Evolutionary conservation across 768 basidiomycete species (phyloP), one percentile per base, ranked within the genome.

Genomic region (Ramaria rubella): DNA sequence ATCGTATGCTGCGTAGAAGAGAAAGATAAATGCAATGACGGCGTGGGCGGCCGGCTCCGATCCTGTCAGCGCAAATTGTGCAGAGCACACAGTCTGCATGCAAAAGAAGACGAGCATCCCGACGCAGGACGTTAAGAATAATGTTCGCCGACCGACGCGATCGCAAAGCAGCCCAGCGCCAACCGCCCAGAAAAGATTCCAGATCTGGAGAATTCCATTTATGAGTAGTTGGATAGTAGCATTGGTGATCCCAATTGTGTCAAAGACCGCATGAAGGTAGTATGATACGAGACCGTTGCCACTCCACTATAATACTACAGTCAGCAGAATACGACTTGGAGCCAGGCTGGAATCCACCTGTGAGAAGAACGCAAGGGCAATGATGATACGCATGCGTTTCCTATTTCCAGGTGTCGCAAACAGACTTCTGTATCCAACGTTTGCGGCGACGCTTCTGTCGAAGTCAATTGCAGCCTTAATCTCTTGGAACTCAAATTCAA

Each of bases 321-420:
- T 19, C 33, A 34, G n/a, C 9, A 7, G 26, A 15, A 23, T 29
- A n/a, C n/a, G n/a, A n/a, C n/a, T n/a, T n/a, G n/a, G n/a, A 48
- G 27, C 21, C 46, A 52, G 38, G 31, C n/a, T n/a, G 19, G 30
- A 27, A 59, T 59, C 60, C 12, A 46, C 45, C 64, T 88, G 86
- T 2, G 87, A 89, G 78, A 90, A 89, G 77, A 86, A 86, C 49
- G 86, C 87, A 54, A 90, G 73, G 49, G 85, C 85, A 59, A 87
- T 67, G 68, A 91, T 86, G 68, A 90, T 86, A 53, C 78, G 72
- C 77, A 91, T 79, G 57, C 90, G 87, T 69, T 75, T 83, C 61
- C 80, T 74, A 77, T 92, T 92, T 49, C 88, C 89, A 27, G 76
- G 69, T 44, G 80, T 87, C 40, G 73, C 63, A 65, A 89, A 70